Base-by-base conservation (phyloP, 1,284 basidiomycete species). In the Tetrapyrgos nigripes region DNA sequence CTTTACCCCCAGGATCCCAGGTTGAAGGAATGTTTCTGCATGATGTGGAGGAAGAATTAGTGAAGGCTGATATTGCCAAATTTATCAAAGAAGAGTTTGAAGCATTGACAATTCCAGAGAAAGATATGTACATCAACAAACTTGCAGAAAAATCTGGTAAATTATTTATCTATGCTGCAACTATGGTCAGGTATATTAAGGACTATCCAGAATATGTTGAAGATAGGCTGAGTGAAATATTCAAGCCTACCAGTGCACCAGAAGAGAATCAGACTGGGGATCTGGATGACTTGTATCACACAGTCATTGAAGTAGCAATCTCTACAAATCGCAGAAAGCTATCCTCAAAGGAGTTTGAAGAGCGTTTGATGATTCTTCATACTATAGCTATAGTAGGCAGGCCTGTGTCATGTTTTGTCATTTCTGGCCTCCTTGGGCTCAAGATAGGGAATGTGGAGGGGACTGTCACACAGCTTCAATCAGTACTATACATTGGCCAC, bases 91-190 rank as follows among this genome's bases (percentile, higher is more conserved):
- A 51, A 11, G 10, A 37, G 21, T 31, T 51, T 17, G 10, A 23
- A 4, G 19, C 11, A 8, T 35, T 9, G 10, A 19, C 17, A 21
- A 31, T 28, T 31, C 26, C 13, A 14, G 26, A 35, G 24, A 35
- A 4, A 21, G n/a, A 6, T 23, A 24, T 21, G 3, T n/a, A 51
- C 5, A 51, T 51, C 21, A 2, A n/a, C 4, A 19, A 23, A 9
- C 35, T 51, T 17, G 31, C 31, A 3, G 13, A 37, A 35, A 51
- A 23, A 9, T 51, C 50, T 13, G 50, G 50, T 23, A 51, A 51
- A 28, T 31, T 51, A 23, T 51, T 51, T 29, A 37, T 51, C 24
- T 51, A 35, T 37, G 50, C 50, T 35, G 50, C 50, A 17, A 51
- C 50, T 8, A 19, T 29, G 3, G 50, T 51, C 6, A 51, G 24